Conservation (phyloP, 768 basidiomycete genomes). For the Podaxis mareebaensis region DNA sequence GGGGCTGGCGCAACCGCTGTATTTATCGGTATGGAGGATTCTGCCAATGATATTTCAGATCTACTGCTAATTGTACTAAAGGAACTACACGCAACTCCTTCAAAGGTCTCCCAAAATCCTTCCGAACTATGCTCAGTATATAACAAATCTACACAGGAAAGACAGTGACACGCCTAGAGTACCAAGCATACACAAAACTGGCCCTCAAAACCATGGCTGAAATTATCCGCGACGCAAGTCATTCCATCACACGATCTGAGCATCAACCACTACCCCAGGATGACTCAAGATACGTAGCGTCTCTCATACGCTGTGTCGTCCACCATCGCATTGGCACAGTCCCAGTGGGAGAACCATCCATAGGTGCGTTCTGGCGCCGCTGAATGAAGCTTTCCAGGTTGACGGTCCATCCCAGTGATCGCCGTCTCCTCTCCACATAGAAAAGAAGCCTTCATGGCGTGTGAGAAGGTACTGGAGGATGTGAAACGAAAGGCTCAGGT, state of each 20-base stretch:
- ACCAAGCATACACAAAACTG: conserved; percentile 80
- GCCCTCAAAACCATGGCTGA: conserved; percentile 75
- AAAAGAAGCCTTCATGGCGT: conserved; percentile 76
- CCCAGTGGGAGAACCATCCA: conserved; percentile 77
- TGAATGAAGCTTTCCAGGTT: conserved; percentile 2
- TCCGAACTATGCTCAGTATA: not conserved
- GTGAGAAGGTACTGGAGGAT: conserved; percentile 82
- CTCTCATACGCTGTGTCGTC: conserved; percentile 60
- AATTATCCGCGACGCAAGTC: conserved; percentile 52
- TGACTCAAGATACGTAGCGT: conserved; percentile 23
- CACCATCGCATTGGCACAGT: conserved; percentile 80
- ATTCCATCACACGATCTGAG: conserved; percentile 42
- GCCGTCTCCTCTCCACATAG: conserved; percentile 85
- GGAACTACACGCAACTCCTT: conserved; percentile 83
- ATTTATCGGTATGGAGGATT: conserved; percentile 59
- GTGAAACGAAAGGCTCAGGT: conserved; percentile 84
- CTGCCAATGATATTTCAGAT: not conserved
- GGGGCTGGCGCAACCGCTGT: conserved; percentile 70
- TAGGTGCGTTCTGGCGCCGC: conserved; percentile 38
- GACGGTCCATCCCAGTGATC: conserved; percentile 48
- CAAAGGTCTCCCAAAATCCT: conserved; percentile 49
- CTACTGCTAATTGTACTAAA: conserved; percentile 20
- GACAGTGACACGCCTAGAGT: conserved; percentile 71
- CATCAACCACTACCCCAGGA: conserved; percentile 32
- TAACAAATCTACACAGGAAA: conserved; percentile 48